phyloP scores from a whole-genome alignment of 805 yeast genomes.

The Wickerhamiella allomyrinae region DNA sequence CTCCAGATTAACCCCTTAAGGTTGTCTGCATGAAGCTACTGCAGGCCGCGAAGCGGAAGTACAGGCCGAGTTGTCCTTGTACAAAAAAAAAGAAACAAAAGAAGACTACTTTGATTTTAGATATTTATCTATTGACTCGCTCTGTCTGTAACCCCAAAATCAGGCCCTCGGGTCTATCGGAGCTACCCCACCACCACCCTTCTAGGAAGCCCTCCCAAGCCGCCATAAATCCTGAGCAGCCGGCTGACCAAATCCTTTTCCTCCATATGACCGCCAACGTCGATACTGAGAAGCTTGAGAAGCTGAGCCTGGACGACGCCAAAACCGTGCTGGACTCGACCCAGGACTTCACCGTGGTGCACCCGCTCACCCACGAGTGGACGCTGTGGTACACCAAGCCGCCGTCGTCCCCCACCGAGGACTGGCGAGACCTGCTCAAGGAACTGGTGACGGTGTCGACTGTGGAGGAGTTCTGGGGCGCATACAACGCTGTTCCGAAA shows the following conservation, averaged over 20 bases:
- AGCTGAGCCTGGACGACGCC: constrained; percentile 20
- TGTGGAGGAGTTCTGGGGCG: constrained; percentile 99
- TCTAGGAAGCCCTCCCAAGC: no score
- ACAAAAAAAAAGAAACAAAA: no score
- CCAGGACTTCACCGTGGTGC: constrained; percentile 50
- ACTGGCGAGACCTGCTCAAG: constrained; percentile 85
- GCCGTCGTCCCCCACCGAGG: constrained; percentile 49
- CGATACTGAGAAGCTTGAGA: constrained; percentile 15
- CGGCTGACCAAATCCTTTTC: neutral
- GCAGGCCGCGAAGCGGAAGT: no score
- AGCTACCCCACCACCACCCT: no score
- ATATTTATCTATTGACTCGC: no score
- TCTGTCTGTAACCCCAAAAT: no score
- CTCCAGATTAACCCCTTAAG: no score
- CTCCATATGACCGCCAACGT: constrained; percentile 1
- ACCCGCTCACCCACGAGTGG: constrained; percentile 85
- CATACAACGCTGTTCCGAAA: constrained; percentile 81
- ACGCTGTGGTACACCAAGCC: constrained; percentile 98
- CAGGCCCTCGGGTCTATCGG: no score
- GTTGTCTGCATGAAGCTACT: no score
- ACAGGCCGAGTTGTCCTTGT: no score
- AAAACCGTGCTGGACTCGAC: constrained; percentile 44
- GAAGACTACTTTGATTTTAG: no score
- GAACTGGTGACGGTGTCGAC: constrained; percentile 83
- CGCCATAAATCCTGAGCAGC: no score